Evolutionary conservation across 768 basidiomycete genomes (phyloP).

Genomic region (Candolleomyces eurysporus): DNA sequence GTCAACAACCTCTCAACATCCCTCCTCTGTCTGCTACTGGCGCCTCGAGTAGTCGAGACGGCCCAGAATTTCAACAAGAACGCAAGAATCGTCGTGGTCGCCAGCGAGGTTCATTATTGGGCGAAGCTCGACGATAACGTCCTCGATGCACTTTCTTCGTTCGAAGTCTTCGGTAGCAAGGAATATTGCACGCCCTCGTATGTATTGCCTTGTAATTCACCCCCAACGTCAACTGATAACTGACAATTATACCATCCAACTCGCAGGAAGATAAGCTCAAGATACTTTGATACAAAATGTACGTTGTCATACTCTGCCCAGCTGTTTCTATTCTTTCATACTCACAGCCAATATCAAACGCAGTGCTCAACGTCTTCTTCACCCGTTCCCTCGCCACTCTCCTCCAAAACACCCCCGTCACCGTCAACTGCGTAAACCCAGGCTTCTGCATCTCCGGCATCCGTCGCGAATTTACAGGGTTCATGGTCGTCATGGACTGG

Average conservation of each 20-base stretch:
- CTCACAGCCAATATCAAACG: no score
- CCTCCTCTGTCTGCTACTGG: conserved; percentile 35
- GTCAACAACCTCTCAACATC: conserved; percentile 41
- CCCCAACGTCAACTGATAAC: neutral
- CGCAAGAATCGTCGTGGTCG: conserved; percentile 36
- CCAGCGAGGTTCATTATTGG: conserved; percentile 38
- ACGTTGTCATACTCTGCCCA: neutral
- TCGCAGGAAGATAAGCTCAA: neutral
- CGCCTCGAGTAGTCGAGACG: conserved; percentile 38
- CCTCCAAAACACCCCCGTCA: conserved; percentile 26
- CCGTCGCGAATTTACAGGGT: conserved; percentile 16
- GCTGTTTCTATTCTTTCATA: no score
- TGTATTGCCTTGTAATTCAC: neutral
- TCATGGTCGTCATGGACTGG: conserved; percentile 15
- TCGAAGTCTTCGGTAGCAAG: conserved; percentile 27
- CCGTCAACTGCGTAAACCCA: conserved; percentile 41
- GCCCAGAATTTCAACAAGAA: conserved; percentile 21
- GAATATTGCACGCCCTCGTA: conserved; percentile 22
- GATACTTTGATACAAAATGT: conserved; percentile 8
- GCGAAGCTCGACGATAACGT: conserved; percentile 19
- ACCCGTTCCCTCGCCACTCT: conserved; percentile 33
- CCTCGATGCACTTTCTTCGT: conserved; percentile 19
- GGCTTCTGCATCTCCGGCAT: conserved; percentile 42
- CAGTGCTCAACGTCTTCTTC: conserved; percentile 44
- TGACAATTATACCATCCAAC: no score